Evolutionary conservation across 2,329 filamentous ascomycete genomes (phyloP), one percentile per base, ranked within the genome.

Genomic region (Aureobasidium zeae): DNA sequence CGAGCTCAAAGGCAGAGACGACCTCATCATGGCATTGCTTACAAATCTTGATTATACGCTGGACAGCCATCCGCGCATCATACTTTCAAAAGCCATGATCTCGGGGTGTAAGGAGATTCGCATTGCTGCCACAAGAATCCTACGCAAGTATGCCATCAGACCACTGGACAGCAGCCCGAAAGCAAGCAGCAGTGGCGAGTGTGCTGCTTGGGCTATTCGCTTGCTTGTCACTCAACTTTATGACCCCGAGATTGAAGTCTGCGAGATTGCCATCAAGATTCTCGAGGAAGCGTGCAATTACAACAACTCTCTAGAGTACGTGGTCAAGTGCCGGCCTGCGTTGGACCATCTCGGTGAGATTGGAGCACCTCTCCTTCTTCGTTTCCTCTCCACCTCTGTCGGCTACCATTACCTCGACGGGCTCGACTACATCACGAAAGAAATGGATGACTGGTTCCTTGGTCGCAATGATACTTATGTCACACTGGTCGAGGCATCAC

Each of bases 401-500:
- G 91, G 91, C 37, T 98, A 98, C 58, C 88, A 96, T 62, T 98
- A 98, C 62, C 73, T 98, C 5, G 87, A 96, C 58, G 91, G 88
- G 0, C 71, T 98, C 31, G 93, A 98, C 66, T 98, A 98, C 60
- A 98, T 98, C 62, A 95, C 88, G 49, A 91, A 94, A 59, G 93
- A 98, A 62, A 98, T 98, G 91, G 91, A 98, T 54, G 93, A 98
- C 64, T 98, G 91, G 91, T 98, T 96, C 58, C 72, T 98, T 13
- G 91, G 91, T 11, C 80, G 91, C 32, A 98, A 98, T 58, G 89
- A 98, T 60, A 82, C 80, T n/a, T 98, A 98, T 53, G 91, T 98
- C 38, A 76, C 79, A 26, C 76, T 96, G 29, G 89, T 98, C 29
- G 91, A 98, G 63, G 91, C 93, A n/a, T 94, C 88, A 44, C 72